Evolutionary conservation across 352 stramenopile genomes (phyloP).

Genomic region (Globisporangium yorkense): DNA sequence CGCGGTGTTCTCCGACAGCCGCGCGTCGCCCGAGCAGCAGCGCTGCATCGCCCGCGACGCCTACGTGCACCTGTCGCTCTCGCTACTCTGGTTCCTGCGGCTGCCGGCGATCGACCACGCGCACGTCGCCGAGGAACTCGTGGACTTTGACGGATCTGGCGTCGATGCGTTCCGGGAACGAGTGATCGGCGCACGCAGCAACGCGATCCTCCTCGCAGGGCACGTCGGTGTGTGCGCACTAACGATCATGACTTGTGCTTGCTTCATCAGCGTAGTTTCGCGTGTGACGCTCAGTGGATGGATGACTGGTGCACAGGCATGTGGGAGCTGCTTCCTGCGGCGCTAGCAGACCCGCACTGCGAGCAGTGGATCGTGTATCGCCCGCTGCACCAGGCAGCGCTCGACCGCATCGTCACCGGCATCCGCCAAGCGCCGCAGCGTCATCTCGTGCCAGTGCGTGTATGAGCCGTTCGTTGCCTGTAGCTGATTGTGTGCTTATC

Average conservation of each 20-base stretch:
- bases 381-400: slow-evolving; percentile 30
- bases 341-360: slow-evolving; percentile 22
- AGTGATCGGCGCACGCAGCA: not conserved
- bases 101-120: slow-evolving; percentile 16
- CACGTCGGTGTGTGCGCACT: slow-evolving; percentile 28
- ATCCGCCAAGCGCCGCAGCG: slow-evolving; percentile 27
- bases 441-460: slow-evolving; percentile 34
- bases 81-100: slow-evolving; percentile 52
- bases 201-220: slow-evolving; percentile 36
- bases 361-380: slow-evolving; percentile 62
- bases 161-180: slow-evolving; percentile 3
- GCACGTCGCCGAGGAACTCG: slow-evolving; percentile 11
- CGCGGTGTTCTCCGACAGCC: slow-evolving; percentile 14
- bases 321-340: slow-evolving; percentile 48
- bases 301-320: slow-evolving; percentile 17
- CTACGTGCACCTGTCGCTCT: slow-evolving; percentile 27
- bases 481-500: not conserved
- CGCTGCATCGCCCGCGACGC: slow-evolving; percentile 17
- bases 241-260: not conserved
- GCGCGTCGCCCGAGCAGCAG: slow-evolving; percentile 12
- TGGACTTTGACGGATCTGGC: slow-evolving; percentile 7
- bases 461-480: not conserved
- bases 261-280: not conserved
- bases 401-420: slow-evolving; percentile 31
- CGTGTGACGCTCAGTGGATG: not conserved